Conservation (phyloP, 352 stramenopile species). For the Thraustochytrium striatum region DNA sequence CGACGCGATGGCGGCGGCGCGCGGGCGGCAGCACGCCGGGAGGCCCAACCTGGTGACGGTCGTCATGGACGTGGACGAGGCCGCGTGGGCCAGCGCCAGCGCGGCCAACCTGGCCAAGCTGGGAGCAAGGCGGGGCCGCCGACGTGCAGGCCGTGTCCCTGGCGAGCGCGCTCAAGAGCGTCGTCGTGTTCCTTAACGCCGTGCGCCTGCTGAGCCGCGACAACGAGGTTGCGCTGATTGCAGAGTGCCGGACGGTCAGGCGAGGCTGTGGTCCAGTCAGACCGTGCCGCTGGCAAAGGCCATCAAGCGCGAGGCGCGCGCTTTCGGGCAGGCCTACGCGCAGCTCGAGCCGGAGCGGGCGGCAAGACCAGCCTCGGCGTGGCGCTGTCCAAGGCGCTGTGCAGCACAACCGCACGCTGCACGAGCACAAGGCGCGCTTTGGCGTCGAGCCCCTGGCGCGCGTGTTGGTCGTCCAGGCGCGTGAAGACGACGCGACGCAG, state of each 20-base stretch:
- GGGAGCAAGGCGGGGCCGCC: background rate
- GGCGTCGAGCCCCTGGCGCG: conserved; percentile 64
- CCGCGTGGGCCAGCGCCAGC: background rate
- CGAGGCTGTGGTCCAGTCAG: too few relatives aligned
- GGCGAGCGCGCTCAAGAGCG: conserved; percentile 7
- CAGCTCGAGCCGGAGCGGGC: background rate
- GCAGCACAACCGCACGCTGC: conserved; percentile 75
- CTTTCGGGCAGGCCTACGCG: too few relatives aligned
- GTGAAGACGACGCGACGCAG: conserved; percentile 71
- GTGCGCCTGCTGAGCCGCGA: conserved; percentile 33
- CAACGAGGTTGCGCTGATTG: conserved; percentile 5
- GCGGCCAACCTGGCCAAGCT: background rate
- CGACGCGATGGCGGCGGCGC: too few relatives aligned
- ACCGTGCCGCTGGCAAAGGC: too few relatives aligned
- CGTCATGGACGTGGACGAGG: conserved; percentile 26
- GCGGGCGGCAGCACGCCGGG: background rate
- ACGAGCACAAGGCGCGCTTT: conserved; percentile 58
- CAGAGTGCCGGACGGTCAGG: conserved; percentile 22
- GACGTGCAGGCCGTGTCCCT: background rate
- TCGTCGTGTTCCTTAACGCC: conserved; percentile 34
- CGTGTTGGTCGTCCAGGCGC: conserved; percentile 76
- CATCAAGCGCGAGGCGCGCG: too few relatives aligned
- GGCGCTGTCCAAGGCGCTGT: too few relatives aligned
- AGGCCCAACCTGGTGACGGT: conserved; percentile 46
- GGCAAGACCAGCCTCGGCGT: too few relatives aligned